Conservation (phyloP, 2,329 filamentous ascomycete genomes). For the Penicillium sp. region DNA sequence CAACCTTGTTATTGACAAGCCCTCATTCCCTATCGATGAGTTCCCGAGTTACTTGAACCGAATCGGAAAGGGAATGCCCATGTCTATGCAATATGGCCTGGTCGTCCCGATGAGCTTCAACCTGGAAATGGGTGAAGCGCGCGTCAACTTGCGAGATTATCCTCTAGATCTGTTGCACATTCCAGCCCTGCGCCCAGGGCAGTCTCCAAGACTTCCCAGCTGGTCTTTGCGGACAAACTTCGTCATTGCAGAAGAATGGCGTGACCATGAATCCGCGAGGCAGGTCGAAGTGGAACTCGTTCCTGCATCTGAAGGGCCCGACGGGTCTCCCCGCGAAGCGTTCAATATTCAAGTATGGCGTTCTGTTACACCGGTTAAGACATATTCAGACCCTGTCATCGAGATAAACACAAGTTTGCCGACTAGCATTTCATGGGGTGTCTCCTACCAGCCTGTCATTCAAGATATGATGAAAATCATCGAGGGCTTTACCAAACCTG, state of each 20-base stretch:
- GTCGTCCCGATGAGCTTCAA: slow-evolving; percentile 83
- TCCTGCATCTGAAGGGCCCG: slow-evolving; percentile 54
- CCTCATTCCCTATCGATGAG: slow-evolving; percentile 74
- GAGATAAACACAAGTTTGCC: slow-evolving; percentile 89
- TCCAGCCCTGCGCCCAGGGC: slow-evolving; percentile 67
- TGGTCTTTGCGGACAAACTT: slow-evolving; percentile 82
- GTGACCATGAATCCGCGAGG: slow-evolving; percentile 68
- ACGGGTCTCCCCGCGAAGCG: slow-evolving; percentile 51
- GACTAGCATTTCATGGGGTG: slow-evolving; percentile 91
- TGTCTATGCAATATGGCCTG: slow-evolving; percentile 80
- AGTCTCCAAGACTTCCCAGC: slow-evolving; percentile 70
- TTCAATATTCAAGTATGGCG: slow-evolving; percentile 80
- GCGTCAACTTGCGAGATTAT: slow-evolving; percentile 82
- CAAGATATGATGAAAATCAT: slow-evolving; percentile 99
- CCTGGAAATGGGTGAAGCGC: slow-evolving; percentile 80
- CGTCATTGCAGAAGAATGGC: slow-evolving; percentile 87
- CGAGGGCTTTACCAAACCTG: slow-evolving; percentile 93
- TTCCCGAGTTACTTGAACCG: slow-evolving; percentile 75
- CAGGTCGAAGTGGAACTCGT: slow-evolving; percentile 76
- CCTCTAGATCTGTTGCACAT: slow-evolving; percentile 86
- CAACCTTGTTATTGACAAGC: slow-evolving; percentile 78
- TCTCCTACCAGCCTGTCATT: slow-evolving; percentile 92
- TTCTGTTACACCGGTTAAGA: slow-evolving; percentile 90
- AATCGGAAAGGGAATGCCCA: slow-evolving; percentile 93
- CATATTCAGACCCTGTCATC: slow-evolving; percentile 82